Evolutionary conservation across 495 filamentous ascomycete genomes (phyloP).

Genomic region (Cairneyella variabilis): DNA sequence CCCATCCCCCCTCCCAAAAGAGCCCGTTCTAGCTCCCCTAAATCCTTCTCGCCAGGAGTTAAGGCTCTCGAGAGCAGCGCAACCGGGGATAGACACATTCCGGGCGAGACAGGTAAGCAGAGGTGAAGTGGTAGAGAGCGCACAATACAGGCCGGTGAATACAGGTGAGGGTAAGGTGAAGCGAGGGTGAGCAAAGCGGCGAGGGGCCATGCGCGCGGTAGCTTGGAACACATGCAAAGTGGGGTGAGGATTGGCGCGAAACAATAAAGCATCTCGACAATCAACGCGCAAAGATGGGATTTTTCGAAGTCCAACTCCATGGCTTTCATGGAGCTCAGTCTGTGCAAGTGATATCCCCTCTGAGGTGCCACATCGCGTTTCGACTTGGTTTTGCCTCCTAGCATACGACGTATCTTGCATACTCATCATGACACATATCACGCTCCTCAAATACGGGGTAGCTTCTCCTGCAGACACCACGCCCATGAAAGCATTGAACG

Average conservation of each 20-base stretch:
- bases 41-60: constrained; percentile 14
- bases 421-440: constrained; percentile 23
- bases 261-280: too few relatives aligned
- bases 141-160: constrained; percentile 1
- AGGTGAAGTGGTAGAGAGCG: constrained; percentile 11
- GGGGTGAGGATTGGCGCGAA: constrained; percentile 3
- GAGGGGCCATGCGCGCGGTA: constrained; percentile 6
- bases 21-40: not conserved
- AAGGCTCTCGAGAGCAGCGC: constrained; percentile 7
- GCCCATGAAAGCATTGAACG: constrained; percentile 17
- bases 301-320: too few relatives aligned
- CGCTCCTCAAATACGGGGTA: constrained; percentile 25
- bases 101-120: constrained; percentile 14
- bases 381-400: too few relatives aligned
- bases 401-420: too few relatives aligned
- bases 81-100: constrained; percentile 5
- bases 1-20: not conserved
- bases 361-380: too few relatives aligned
- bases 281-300: too few relatives aligned
- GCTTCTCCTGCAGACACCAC: constrained; percentile 26
- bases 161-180: not conserved
- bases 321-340: too few relatives aligned
- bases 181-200: constrained; percentile 6
- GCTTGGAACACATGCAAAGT: constrained; percentile 7
- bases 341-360: too few relatives aligned